Conservation (phyloP, 345 rosid genomes). For the Citrus sp. region DNA sequence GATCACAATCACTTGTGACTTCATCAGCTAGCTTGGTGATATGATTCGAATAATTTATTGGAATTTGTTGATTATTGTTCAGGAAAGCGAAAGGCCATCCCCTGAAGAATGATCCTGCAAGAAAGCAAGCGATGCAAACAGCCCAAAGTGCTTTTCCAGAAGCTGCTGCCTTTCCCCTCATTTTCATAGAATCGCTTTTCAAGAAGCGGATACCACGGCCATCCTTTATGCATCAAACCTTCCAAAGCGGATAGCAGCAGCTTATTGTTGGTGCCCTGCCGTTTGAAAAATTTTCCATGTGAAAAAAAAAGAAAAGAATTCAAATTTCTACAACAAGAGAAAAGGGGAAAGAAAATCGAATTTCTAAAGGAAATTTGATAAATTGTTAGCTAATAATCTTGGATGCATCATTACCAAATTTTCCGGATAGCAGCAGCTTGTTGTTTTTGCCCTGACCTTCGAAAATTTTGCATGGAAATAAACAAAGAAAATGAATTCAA, state of each 20-base stretch:
- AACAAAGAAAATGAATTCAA: not conserved
- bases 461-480: not conserved
- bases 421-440: not conserved
- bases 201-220: not conserved
- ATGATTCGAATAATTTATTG: conserved; percentile 19
- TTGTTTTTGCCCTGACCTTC: not conserved
- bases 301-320: too few species aligned
- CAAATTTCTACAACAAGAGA: not conserved
- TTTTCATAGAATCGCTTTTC: conserved; percentile 25
- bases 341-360: not conserved
- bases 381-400: too few species aligned
- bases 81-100: conserved; percentile 24
- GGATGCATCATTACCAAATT: too few species aligned
- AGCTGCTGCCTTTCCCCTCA: conserved; percentile 67
- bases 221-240: not conserved
- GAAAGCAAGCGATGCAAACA: conserved; percentile 65
- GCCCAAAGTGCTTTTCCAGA: conserved; percentile 58
- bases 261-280: not conserved
- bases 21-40: conserved; percentile 16
- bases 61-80: conserved; percentile 18
- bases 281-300: not conserved
- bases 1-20: conserved; percentile 45
- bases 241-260: not conserved
- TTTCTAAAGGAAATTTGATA: too few species aligned
- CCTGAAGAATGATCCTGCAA: conserved; percentile 65